Evolutionary conservation across 768 basidiomycete genomes (phyloP), one percentile per base, ranked within the genome.

Genomic region (Trametes gibbosa): DNA sequence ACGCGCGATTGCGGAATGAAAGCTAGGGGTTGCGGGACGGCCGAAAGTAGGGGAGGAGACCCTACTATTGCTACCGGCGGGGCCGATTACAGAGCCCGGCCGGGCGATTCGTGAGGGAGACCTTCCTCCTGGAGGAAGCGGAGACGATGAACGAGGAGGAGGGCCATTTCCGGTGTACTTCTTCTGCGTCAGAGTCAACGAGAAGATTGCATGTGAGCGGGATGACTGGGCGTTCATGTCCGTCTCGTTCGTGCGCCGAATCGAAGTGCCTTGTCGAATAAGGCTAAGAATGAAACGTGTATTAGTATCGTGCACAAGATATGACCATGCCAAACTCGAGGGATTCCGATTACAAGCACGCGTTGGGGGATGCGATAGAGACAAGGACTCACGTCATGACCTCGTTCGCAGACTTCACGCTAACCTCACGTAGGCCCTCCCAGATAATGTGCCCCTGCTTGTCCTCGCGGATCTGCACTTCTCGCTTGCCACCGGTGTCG

Each of bases 191-290:
- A 99, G 78, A 13, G 93, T 97, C 52, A 99, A 79, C 39, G 96
- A 98, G 75, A 99, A 98, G 73, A 99, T 98, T 62, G 97, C 97
- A 81, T 99, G 97, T 27, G 94, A 97, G 58, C 97, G 89, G 40
- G 96, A 98, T 1, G 92, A 95, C 72, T 97, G 94, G 24, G 96
- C 93, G 72, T 99, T 99, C 96, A 98, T 98, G 69, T 94, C 92
- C 32, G 97, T 99, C 73, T 95, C 92, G 63, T 96, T 95, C 10
- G 97, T 98, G 55, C 95, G 86, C 29, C 97, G 83, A 42, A 96
- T 89, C 16, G 91, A 83, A 8, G 94, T 89, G 19, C 97, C 97
- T 65, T 91, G 86, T 62, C 89, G 87, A 56, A 99, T 84, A 54
- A 95, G 83, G 69, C 92, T 94, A 71, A 2, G 34, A n/a, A 61